A percentile compares a stretch with the other conserved stretches of the same genome.
Conservation (phyloP, 441 rosid genomes). For the Adansonia madagascariensis region DNA sequence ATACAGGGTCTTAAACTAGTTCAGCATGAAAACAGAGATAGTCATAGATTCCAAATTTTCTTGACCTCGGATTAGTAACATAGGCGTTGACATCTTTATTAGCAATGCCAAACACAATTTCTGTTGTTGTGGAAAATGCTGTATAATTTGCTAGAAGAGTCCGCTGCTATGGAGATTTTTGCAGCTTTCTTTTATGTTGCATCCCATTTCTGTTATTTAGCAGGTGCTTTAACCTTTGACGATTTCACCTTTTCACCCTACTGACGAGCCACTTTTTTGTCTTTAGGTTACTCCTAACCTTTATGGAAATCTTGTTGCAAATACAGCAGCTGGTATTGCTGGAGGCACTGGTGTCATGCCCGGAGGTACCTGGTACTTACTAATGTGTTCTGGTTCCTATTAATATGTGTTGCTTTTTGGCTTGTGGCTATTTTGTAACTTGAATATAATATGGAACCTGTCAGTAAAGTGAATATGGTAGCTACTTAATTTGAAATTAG, state of each 20-base stretch:
- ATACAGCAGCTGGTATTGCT: conserved; percentile 98
- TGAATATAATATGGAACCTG: not conserved
- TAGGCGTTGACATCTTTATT: not conserved
- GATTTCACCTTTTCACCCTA: not conserved
- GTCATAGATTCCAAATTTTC: not conserved
- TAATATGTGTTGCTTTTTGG: not conserved
- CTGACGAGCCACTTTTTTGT: conserved; percentile 5
- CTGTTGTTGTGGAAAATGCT: not conserved
- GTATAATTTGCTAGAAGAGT: not conserved
- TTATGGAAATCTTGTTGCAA: conserved; percentile 91
- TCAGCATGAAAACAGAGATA: not conserved
- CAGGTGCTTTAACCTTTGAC: not conserved
- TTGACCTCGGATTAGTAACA: not conserved
- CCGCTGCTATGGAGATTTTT: not conserved
- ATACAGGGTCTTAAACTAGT: not conserved
- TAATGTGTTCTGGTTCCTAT: not conserved
- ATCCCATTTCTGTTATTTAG: not conserved
- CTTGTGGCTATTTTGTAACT: not conserved
- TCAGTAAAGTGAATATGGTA: not conserved
- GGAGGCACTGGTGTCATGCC: conserved; percentile 99
- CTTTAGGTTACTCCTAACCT: conserved; percentile 94
- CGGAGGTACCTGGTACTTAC: conserved; percentile 68
- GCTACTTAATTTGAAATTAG: not conserved
- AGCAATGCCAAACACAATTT: not conserved
- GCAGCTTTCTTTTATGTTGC: not conserved